phyloP scores from a whole-genome alignment of 352 stramenopile genomes.

The Phytopythium chamaehyphon region DNA sequence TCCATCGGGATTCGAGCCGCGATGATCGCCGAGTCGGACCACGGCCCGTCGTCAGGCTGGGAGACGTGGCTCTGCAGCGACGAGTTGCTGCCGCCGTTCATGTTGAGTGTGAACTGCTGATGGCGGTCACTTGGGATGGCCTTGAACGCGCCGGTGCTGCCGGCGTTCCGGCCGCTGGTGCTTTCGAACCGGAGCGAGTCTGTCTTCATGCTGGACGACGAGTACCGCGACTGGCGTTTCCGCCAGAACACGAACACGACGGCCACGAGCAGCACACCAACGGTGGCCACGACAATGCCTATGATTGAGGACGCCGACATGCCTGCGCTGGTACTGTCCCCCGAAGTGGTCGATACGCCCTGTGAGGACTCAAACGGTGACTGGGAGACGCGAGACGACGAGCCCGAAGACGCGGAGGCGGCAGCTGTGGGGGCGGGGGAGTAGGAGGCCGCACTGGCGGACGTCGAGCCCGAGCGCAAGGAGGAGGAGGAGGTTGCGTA shows the following conservation, averaged over 20 bases:
- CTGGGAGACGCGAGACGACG: slow-evolving; percentile 1
- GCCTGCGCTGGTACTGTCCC: background rate
- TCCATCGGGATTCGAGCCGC: slow-evolving; percentile 40
- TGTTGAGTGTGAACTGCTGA: slow-evolving; percentile 5
- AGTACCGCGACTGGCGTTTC: slow-evolving; percentile 19
- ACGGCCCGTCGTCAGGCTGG: slow-evolving; percentile 15
- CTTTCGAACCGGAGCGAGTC: slow-evolving; percentile 1
- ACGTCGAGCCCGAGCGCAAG: too few species aligned
- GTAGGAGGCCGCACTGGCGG: too few species aligned
- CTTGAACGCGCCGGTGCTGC: slow-evolving; percentile 13
- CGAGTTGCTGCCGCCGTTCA: slow-evolving; percentile 15
- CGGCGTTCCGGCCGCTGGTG: slow-evolving; percentile 17
- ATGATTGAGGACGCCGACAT: slow-evolving; percentile 15
- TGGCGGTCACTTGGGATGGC: slow-evolving; percentile 9
- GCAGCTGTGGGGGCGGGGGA: too few species aligned
- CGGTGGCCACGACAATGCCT: slow-evolving; percentile 27
- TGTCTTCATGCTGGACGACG: slow-evolving; percentile 8
- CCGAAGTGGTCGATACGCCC: slow-evolving; percentile 2
- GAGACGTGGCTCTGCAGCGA: background rate
- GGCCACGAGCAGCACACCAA: slow-evolving; percentile 32
- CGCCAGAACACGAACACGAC: slow-evolving; percentile 43
- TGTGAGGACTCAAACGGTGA: slow-evolving; percentile 5
- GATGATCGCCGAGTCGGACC: slow-evolving; percentile 32
- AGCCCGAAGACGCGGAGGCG: too few species aligned
- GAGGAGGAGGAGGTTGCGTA: too few species aligned